Conservation (phyloP, 768 basidiomycete species). For the Mycena leptocephala region DNA sequence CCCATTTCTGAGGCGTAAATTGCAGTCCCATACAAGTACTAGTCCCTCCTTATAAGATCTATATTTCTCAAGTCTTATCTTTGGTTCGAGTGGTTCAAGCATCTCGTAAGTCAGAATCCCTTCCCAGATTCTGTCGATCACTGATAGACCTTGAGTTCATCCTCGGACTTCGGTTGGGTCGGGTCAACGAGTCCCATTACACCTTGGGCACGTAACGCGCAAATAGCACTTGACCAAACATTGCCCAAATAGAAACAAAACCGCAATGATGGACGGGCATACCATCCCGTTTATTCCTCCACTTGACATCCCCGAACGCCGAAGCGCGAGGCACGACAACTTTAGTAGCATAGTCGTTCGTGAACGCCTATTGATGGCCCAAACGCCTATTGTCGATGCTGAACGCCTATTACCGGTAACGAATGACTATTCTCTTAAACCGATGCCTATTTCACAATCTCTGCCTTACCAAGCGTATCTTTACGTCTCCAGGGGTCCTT, state of each 20-base stretch:
- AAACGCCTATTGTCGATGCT: too few relatives aligned
- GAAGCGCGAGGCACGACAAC: too few relatives aligned
- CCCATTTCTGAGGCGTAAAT: background rate
- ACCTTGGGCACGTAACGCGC: slow-evolving; percentile 21
- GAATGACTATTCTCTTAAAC: too few relatives aligned
- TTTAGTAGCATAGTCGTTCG: too few relatives aligned
- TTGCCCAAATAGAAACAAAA: slow-evolving; percentile 28
- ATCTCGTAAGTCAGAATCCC: slow-evolving; percentile 29
- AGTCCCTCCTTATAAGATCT: background rate
- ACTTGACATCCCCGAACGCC: slow-evolving; percentile 53
- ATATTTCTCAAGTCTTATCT: background rate
- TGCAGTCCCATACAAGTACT: background rate
- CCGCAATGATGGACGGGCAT: slow-evolving; percentile 36
- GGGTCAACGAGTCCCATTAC: slow-evolving; percentile 24
- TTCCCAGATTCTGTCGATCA: slow-evolving; percentile 6
- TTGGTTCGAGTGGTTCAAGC: background rate
- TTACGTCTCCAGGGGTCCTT: too few relatives aligned
- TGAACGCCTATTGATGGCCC: too few relatives aligned
- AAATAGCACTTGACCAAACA: slow-evolving; percentile 18
- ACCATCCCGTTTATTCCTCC: slow-evolving; percentile 58
- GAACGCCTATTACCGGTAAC: too few relatives aligned
- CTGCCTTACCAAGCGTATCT: too few relatives aligned
- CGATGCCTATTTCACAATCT: too few relatives aligned
- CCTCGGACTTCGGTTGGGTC: slow-evolving; percentile 11
- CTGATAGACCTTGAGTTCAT: slow-evolving; percentile 9